phyloP scores from a whole-genome alignment of 2,329 filamentous ascomycete species.

The Penicillium expansum region DNA sequence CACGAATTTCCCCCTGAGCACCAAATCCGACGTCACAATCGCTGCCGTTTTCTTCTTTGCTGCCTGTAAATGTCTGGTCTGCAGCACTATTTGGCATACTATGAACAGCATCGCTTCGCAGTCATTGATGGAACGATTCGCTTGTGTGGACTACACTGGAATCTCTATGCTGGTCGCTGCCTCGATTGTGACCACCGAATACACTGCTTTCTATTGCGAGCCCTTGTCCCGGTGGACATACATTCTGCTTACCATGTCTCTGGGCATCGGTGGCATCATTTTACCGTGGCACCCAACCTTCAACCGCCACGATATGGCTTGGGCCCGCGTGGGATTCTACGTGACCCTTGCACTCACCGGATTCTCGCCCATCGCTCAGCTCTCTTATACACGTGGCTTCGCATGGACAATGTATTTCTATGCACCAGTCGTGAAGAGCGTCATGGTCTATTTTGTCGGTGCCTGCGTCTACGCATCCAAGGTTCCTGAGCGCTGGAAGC shows the following conservation, averaged over 20 bases:
- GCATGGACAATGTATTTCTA: constrained; percentile 88
- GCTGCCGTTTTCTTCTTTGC: constrained; percentile 95
- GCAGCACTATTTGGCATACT: constrained; percentile 96
- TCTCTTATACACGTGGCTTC: constrained; percentile 73
- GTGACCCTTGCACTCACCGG: constrained; percentile 82
- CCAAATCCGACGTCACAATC: constrained; percentile 84
- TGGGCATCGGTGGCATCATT: constrained; percentile 84
- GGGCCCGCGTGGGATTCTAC: constrained; percentile 89
- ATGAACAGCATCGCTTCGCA: constrained; percentile 97
- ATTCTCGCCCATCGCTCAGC: constrained; percentile 82
- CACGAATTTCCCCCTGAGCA: constrained; percentile 80
- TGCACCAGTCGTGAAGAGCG: constrained; percentile 76
- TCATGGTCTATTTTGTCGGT: constrained; percentile 80
- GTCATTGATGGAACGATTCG: constrained; percentile 86
- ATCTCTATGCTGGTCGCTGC: constrained; percentile 90
- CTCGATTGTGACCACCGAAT: constrained; percentile 97
- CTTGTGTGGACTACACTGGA: constrained; percentile 96
- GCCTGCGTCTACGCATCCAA: constrained; percentile 88
- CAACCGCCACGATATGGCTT: constrained; percentile 88
- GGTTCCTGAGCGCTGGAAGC: constrained; percentile 87
- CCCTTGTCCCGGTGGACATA: constrained; percentile 82
- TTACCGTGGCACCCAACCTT: constrained; percentile 95
- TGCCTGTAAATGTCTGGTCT: constrained; percentile 89
- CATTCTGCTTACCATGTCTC: constrained; percentile 73
- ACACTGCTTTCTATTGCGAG: constrained; percentile 98